Conservation (phyloP, 2,329 filamentous ascomycete genomes). For the Rhynchosporium graminicola region DNA sequence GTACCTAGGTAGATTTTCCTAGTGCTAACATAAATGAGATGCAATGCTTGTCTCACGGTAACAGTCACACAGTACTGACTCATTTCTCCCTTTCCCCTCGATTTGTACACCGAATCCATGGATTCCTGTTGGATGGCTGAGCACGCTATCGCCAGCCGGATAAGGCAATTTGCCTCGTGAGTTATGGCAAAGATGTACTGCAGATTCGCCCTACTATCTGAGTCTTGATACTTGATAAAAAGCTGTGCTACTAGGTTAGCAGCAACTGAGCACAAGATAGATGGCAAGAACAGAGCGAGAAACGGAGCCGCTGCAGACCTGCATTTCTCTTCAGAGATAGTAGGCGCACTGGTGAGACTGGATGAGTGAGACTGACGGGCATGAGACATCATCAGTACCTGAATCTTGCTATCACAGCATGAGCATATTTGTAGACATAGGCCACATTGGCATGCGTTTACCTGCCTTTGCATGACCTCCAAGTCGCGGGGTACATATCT, state of each 20-base stretch:
- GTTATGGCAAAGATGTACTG: not conserved
- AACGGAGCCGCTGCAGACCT: not conserved
- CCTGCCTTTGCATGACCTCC: not conserved
- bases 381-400: constrained; percentile 10
- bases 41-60: not conserved
- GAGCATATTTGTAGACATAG: not conserved
- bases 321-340: not conserved
- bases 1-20: constrained; percentile 2
- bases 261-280: not conserved
- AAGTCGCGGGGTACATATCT: constrained; percentile 1
- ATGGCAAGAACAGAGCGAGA: not conserved
- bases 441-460: not conserved
- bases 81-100: not conserved
- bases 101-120: no score
- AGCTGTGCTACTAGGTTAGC: not conserved
- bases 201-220: not conserved
- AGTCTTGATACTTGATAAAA: not conserved
- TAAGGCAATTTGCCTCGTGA: not conserved
- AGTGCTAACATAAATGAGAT: constrained; percentile 4
- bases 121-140: not conserved
- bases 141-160: not conserved
- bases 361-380: not conserved
- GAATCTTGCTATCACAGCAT: constrained; percentile 4
- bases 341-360: no score
- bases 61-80: not conserved